Conservation (phyloP, 2,329 filamentous ascomycete genomes). For the Raffaelea deltoideospora region DNA sequence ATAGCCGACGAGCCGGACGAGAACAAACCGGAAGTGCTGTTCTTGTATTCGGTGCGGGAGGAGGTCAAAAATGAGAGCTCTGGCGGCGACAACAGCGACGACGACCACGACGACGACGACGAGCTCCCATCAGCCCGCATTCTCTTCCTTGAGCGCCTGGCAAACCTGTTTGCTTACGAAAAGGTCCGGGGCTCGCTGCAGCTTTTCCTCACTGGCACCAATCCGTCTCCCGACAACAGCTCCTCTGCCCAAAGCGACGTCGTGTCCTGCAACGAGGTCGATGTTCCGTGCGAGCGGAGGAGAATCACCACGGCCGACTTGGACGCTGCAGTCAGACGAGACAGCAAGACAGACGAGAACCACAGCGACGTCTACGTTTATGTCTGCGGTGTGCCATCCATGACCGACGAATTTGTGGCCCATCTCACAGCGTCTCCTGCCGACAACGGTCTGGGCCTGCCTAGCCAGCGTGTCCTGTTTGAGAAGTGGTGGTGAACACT, state of each 20-base stretch:
- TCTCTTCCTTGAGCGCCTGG: conserved; percentile 36
- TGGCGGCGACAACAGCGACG: background rate
- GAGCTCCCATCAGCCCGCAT: conserved; percentile 14
- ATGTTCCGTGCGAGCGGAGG: conserved; percentile 18
- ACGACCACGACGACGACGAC: background rate
- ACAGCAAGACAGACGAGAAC: background rate
- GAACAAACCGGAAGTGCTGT: conserved; percentile 27
- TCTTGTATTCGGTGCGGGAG: conserved; percentile 46
- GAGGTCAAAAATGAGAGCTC: no score
- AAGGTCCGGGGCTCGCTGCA: conserved; percentile 24
- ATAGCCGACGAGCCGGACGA: conserved; percentile 27
- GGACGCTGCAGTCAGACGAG: conserved; percentile 20
- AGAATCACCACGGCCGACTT: conserved; percentile 30
- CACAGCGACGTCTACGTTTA: conserved; percentile 28
- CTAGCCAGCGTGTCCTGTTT: conserved; percentile 15
- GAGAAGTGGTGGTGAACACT: conserved; percentile 23
- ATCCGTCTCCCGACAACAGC: background rate
- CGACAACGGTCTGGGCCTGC: conserved; percentile 12
- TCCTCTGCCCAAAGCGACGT: conserved; percentile 3
- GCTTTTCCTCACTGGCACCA: conserved; percentile 29
- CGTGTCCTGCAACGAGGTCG: conserved; percentile 8
- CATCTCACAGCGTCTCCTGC: conserved; percentile 20
- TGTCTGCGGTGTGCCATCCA: conserved; percentile 50
- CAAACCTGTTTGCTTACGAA: conserved; percentile 20
- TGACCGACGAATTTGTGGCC: conserved; percentile 52